Base-by-base conservation (phyloP, 2,329 filamentous ascomycete genomes). In the Cladosporium sp. region DNA sequence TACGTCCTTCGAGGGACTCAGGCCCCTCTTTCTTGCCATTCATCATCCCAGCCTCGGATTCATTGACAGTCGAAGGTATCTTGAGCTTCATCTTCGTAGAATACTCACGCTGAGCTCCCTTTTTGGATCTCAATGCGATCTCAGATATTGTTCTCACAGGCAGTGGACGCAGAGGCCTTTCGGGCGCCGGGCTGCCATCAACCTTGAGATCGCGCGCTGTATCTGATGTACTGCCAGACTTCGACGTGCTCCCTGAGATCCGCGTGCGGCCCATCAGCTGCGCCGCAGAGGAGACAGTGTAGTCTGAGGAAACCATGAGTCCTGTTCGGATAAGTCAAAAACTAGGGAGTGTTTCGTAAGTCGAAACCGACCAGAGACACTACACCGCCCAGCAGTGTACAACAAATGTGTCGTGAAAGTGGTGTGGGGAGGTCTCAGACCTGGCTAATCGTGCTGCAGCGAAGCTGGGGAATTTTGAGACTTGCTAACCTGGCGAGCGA, bases 391-490 rank as follows among this genome's bases (percentile, higher is more conserved):
- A 43, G 48, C 48, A 50, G 48, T 40, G 40, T 50, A 16, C 32
- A 35, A 28, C 13, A 37, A 40, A 14, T 50, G 48, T 50, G 31
- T 50, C 18, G 33, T 50, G 8, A 13, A 10, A 13, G 8, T 50
- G 16, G 48, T 50, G 44, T 14, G 11, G 48, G 48, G 40, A 28
- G 48, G 48, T 50, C 40, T 50, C 48, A 50, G 40, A 50, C 32
- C 48, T 50, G 19, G 33, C 13, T 22, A 50, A 49, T 34, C 18
- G 33, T 14, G 10, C n/a, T 9, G 16, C 11, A 14, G 35, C 10
- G 35, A 38, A 14, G 35, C 1, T 38, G 13, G 3, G 1, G n/a
- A 9, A n/a, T 4, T 28, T 28, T 7, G 22, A 28, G 22, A 28
- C 2, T 28, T 28, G 22, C 7, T 28, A 2, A 5, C 22, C 22